Evolutionary conservation across 768 basidiomycete genomes (phyloP).

Genomic region (Nevesoporus exiguus): DNA sequence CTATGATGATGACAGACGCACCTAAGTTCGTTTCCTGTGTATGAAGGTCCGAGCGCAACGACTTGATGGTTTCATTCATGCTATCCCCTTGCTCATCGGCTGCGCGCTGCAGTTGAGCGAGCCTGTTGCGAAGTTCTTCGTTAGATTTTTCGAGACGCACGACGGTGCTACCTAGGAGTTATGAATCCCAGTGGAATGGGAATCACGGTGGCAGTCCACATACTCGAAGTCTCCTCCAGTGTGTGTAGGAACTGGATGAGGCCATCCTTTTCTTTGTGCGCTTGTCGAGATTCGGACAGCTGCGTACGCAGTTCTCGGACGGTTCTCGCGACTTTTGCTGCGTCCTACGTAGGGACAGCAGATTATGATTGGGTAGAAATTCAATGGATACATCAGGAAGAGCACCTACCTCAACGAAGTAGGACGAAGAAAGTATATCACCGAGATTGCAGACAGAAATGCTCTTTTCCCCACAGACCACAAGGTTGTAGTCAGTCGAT

Average conservation of each 20-base stretch:
- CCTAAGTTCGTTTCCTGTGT: not conserved
- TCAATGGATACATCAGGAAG: not conserved
- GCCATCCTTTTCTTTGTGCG: not conserved
- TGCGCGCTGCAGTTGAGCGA: not conserved
- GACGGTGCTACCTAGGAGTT: not conserved
- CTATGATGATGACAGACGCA: too few species aligned
- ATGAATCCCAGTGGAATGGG: not conserved
- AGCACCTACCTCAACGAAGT: not conserved
- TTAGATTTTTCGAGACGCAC: not conserved
- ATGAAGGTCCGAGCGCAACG: not conserved
- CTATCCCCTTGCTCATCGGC: not conserved
- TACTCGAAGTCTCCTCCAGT: not conserved
- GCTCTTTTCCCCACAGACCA: not conserved
- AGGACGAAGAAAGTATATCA: not conserved
- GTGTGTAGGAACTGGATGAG: not conserved
- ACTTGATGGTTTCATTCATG: not conserved
- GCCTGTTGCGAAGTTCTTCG: not conserved
- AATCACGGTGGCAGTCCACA: not conserved
- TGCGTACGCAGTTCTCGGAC: not conserved
- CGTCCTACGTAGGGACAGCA: not conserved
- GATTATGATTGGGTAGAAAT: not conserved
- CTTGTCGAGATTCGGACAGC: not conserved
- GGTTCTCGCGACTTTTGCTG: not conserved
- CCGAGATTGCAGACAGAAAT: not conserved
- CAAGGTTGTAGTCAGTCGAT: not conserved